Percentiles rank a stretch among this genome's conserved stretches.
Evolutionary conservation across 208 protist species (phyloP).

Genomic region (Wallacemonas rigidus): DNA sequence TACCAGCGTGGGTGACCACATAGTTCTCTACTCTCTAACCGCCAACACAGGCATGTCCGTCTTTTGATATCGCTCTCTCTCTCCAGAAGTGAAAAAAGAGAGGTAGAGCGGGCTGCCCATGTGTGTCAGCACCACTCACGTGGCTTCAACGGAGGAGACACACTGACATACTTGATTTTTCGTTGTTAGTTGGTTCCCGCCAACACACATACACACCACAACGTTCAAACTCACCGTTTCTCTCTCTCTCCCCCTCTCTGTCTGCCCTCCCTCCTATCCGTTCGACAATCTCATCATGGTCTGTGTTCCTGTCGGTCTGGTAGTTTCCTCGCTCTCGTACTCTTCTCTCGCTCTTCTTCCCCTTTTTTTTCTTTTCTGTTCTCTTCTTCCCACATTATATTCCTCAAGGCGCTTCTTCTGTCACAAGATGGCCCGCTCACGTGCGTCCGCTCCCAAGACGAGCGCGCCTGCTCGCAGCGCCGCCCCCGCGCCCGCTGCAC

Average conservation of each 20-base stretch:
- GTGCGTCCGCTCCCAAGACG: slow-evolving; percentile 19
- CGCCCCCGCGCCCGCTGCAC: slow-evolving; percentile 15
- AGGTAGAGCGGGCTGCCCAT: slow-evolving; percentile 12
- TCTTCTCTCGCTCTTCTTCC: slow-evolving; percentile 3
- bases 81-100: neutral
- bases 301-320: too few species aligned
- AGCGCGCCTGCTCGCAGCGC: slow-evolving; percentile 17
- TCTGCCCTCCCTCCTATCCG: too few species aligned
- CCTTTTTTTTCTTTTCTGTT: slow-evolving; percentile 8
- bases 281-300: too few species aligned
- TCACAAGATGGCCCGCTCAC: slow-evolving; percentile 21
- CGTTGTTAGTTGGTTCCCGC: too few species aligned
- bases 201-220: too few species aligned
- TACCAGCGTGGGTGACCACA: too few species aligned
- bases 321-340: too few species aligned
- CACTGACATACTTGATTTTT: too few species aligned
- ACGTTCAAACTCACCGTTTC: too few species aligned
- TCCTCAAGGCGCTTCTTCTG: neutral
- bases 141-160: too few species aligned
- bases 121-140: neutral
- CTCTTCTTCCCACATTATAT: neutral
- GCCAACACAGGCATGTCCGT: neutral
- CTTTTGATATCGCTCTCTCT: neutral
- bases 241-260: too few species aligned
- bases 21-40: too few species aligned